These are phyloP conservation scores for Aspergillus conjunctus DNA, from an alignment of 495 filamentous ascomycete genomes.

Conservation along the genomic window DNA sequence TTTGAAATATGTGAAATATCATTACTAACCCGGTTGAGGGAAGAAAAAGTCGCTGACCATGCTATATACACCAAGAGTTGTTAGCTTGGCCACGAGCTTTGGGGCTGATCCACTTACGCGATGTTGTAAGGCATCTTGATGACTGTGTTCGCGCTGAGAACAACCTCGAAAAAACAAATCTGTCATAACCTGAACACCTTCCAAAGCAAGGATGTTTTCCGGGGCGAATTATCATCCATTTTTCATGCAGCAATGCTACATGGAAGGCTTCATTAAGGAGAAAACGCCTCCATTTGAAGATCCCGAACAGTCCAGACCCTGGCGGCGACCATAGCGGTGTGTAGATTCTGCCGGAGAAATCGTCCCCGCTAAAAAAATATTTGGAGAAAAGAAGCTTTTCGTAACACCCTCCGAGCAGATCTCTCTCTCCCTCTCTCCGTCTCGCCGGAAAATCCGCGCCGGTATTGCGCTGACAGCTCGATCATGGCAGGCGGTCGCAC, in stretches of 20 bases:
- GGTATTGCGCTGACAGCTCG: conserved; percentile 9
- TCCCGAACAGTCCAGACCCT: conserved; percentile 25
- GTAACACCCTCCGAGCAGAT: conserved; percentile 3
- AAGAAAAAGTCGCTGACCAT: conserved; percentile 99
- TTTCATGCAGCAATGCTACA: conserved; percentile 4
- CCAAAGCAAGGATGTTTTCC: neutral
- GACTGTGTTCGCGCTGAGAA: conserved; percentile 13
- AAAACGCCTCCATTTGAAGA: conserved; percentile 17
- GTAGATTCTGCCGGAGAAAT: conserved; percentile 25
- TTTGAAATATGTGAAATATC: neutral
- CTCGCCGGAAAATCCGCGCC: conserved; percentile 2
- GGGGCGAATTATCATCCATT: conserved; percentile 9
- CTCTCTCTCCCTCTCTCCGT: conserved; percentile 1
- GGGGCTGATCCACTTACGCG: conserved; percentile 53
- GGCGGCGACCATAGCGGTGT: conserved; percentile 27
- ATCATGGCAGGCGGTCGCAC: conserved; percentile 36
- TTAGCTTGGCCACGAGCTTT: conserved; percentile 14
- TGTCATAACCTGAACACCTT: neutral
- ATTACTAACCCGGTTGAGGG: conserved; percentile 74
- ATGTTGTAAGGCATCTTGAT: conserved; percentile 69
- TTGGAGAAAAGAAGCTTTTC: conserved; percentile 21
- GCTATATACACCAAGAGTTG: conserved; percentile 37
- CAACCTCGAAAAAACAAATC: conserved; percentile 10
- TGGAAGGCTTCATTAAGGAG: conserved; percentile 10
- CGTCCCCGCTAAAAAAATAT: conserved; percentile 29